Evolutionary conservation across 805 yeast genomes (phyloP).

Genomic region (Ogataea kodamae): DNA sequence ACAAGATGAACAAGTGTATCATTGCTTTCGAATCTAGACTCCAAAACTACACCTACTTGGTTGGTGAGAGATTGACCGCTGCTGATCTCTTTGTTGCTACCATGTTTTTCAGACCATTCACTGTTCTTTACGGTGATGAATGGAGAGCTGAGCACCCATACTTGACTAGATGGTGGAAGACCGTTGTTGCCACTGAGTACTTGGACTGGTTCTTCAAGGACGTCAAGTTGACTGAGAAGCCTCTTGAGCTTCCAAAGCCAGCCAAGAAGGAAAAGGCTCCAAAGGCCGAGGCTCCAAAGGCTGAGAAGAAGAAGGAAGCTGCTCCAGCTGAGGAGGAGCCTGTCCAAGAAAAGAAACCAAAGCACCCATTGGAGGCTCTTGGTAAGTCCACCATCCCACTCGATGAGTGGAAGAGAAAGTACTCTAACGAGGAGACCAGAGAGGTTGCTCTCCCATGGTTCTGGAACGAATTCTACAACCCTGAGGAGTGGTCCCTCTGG

Average conservation of each 20-base stretch:
- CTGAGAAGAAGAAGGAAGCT: slow-evolving; percentile 10
- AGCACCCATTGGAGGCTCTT: slow-evolving; percentile 86
- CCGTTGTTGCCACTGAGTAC: slow-evolving; percentile 43
- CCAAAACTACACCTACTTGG: slow-evolving; percentile 42
- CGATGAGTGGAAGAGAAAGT: slow-evolving; percentile 94
- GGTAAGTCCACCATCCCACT: slow-evolving; percentile 66
- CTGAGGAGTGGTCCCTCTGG: slow-evolving; percentile 92
- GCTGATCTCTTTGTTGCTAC: slow-evolving; percentile 45
- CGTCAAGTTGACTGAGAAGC: slow-evolving; percentile 59
- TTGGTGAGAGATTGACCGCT: slow-evolving; percentile 44
- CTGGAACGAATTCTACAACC: slow-evolving; percentile 88
- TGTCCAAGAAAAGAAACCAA: slow-evolving; percentile 68
- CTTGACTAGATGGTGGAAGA: slow-evolving; percentile 50
- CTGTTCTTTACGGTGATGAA: slow-evolving; percentile 43
- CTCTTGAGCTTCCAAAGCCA: slow-evolving; percentile 66
- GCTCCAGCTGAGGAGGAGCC: slow-evolving; percentile 35
- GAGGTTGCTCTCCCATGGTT: slow-evolving; percentile 93
- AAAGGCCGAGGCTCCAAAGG: slow-evolving; percentile 34
- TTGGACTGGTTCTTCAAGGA: slow-evolving; percentile 48
- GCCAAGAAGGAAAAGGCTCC: slow-evolving; percentile 65
- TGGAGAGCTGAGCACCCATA: slow-evolving; percentile 50
- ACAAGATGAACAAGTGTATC: slow-evolving; percentile 37
- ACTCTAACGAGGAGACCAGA: slow-evolving; percentile 97
- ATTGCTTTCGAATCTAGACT: slow-evolving; percentile 54
- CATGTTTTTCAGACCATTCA: slow-evolving; percentile 45